Evolutionary conservation across 352 stramenopile species (phyloP).

Genomic region (Pythium periplocum): DNA sequence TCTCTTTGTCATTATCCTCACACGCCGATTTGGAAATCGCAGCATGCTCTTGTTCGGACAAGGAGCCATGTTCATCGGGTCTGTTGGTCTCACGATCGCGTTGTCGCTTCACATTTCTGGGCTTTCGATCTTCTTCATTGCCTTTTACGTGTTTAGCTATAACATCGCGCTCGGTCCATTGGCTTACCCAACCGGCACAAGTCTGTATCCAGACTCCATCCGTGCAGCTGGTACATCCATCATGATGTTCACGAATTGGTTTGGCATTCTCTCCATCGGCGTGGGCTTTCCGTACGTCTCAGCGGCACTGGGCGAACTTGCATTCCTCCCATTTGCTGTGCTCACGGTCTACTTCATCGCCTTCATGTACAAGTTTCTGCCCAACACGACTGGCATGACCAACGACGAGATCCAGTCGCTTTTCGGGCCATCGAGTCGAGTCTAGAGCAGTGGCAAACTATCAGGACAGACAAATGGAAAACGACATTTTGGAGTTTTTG

Average conservation of each 20-base stretch:
- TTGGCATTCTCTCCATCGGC: constrained; percentile 44
- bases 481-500: no score
- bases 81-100: constrained; percentile 36
- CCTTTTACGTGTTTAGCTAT: constrained; percentile 40
- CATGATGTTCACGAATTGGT: constrained; percentile 46
- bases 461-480: no score
- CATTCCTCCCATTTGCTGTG: constrained; percentile 46
- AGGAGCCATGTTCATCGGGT: constrained; percentile 41
- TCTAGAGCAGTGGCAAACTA: no score
- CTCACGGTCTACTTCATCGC: constrained; percentile 25
- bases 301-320: constrained; percentile 25
- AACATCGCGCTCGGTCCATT: constrained; percentile 44
- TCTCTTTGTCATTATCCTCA: constrained; percentile 31
- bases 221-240: constrained; percentile 37
- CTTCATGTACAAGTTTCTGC: constrained; percentile 39
- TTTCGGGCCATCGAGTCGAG: no score
- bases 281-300: constrained; percentile 50
- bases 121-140: constrained; percentile 46
- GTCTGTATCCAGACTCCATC: constrained; percentile 52
- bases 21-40: constrained; percentile 37
- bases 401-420: no score
- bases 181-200: constrained; percentile 38
- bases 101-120: constrained; percentile 19
- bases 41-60: constrained; percentile 41
- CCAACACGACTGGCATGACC: constrained; percentile 55